Evolutionary conservation across 768 basidiomycete genomes (phyloP), one percentile per base, ranked within the genome.

Genomic region (Leccinum longicurvipes): DNA sequence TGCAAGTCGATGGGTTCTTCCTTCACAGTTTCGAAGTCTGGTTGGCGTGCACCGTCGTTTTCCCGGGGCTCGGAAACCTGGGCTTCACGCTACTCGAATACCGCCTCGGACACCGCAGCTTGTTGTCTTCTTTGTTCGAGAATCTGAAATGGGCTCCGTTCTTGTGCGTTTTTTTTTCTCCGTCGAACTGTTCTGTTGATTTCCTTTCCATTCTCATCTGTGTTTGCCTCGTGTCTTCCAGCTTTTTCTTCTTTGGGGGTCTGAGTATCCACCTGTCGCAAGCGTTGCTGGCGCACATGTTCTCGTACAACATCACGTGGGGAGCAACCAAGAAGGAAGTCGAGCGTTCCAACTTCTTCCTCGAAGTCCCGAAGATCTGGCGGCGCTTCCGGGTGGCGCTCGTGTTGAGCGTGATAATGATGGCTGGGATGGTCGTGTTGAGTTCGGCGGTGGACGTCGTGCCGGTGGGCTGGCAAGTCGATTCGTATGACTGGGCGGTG

Each of bases 281-380:
- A 19, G 82, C 83, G 1, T 70, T 85, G 24, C 75, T 81, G 34
- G 77, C 81, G 2, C 83, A 85, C 68, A 44, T 84, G 44, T 79
- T 83, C 63, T 80, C 81, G 45, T 85, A 83, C 64, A 79, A 85
- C 66, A 79, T 81, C 62, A 70, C 70, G 5, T 85, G 83, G 84
- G 76, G 78, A 5, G 77, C 82, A 6, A 85, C 84, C 15, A 79
- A 82, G 63, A 93, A 93, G 79, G 89, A 91, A 71, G 90, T 94
- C 47, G 87, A 93, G 67, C 79, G 83, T 32, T 90, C 89, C n/a
- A 94, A 93, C 68, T 93, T 96, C 76, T 93, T 89, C 80, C 81
- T 87, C 45, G 93, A 96, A 69, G 84, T 93, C 19, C 93, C 93
- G 17, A 82, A 83, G 60, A 92, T 94, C 66, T 76, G 86, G 72